Evolutionary conservation across 2,329 filamentous ascomycete species (phyloP).

Genomic region (Fusarium armeniacum): DNA sequence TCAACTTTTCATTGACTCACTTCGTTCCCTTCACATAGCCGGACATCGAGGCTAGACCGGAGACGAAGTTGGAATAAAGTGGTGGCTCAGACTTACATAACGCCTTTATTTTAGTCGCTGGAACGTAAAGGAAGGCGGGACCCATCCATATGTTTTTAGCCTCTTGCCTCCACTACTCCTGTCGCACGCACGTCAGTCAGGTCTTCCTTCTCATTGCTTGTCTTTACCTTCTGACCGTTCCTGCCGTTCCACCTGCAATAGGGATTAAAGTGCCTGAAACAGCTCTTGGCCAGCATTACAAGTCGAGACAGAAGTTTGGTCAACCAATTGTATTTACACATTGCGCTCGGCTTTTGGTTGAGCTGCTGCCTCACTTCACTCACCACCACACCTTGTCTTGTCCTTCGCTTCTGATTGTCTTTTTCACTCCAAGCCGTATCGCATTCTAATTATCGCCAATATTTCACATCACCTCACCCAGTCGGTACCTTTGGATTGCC

Average conservation of each 20-base stretch:
- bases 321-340: conserved; percentile 21
- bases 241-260: conserved; percentile 11
- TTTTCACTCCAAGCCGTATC: conserved; percentile 7
- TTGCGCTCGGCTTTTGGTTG: conserved; percentile 12
- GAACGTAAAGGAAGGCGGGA: conserved; percentile 31
- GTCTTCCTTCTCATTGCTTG: conserved; percentile 15
- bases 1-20: not conserved
- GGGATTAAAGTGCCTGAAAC: conserved; percentile 2
- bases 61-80: conserved; percentile 32
- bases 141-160: conserved; percentile 23
- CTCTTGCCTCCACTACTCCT: conserved; percentile 29
- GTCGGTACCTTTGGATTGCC: conserved; percentile 10
- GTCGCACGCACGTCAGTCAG: conserved; percentile 20
- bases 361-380: conserved; percentile 1
- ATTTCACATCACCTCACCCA: conserved; percentile 21
- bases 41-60: conserved; percentile 24
- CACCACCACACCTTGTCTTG: conserved; percentile 2
- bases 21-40: conserved; percentile 18
- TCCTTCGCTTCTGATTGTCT: conserved; percentile 1
- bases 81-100: conserved; percentile 43
- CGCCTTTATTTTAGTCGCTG: conserved; percentile 40
- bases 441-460: not conserved
- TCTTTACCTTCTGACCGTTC: conserved; percentile 11
- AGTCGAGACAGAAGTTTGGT: conserved; percentile 4
- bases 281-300: conserved; percentile 5